phyloP scores from a whole-genome alignment of 179 eudicot species.

The Carnegiea gigantea region DNA sequence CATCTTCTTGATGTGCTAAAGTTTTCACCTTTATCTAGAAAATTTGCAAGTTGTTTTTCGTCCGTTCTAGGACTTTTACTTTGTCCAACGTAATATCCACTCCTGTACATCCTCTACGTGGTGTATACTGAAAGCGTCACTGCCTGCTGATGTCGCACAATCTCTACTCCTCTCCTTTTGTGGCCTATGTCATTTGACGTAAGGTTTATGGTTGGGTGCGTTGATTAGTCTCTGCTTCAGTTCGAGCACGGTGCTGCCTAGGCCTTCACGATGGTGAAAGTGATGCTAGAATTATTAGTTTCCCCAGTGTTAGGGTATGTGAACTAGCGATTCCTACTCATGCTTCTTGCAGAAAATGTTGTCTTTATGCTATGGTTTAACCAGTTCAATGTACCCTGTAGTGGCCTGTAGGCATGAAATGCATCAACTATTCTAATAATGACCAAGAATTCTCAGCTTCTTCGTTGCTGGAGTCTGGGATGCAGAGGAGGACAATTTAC shows the following conservation, averaged over 20 bases:
- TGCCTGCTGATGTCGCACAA: background rate
- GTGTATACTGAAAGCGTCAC: background rate
- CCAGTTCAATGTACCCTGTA: background rate
- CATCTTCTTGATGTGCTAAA: too few relatives aligned
- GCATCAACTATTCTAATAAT: too few relatives aligned
- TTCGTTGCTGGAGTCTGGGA: background rate
- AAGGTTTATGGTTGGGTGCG: background rate
- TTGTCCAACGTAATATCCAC: too few relatives aligned
- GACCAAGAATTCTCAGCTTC: background rate
- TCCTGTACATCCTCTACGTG: background rate
- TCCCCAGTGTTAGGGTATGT: background rate
- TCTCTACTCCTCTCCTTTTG: background rate
- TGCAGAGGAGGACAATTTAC: background rate
- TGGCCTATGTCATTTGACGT: background rate
- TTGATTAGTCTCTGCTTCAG: background rate
- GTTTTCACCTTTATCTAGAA: too few relatives aligned
- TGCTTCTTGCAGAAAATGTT: background rate
- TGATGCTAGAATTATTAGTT: background rate
- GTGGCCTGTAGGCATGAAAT: background rate
- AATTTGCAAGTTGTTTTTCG: too few relatives aligned
- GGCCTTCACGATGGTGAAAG: background rate
- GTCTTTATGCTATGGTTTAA: background rate
- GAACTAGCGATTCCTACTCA: background rate
- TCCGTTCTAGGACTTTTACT: too few relatives aligned
- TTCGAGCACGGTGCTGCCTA: background rate